Base-by-base conservation (phyloP, 768 basidiomycete species). In the Tulasnella sp. region DNA sequence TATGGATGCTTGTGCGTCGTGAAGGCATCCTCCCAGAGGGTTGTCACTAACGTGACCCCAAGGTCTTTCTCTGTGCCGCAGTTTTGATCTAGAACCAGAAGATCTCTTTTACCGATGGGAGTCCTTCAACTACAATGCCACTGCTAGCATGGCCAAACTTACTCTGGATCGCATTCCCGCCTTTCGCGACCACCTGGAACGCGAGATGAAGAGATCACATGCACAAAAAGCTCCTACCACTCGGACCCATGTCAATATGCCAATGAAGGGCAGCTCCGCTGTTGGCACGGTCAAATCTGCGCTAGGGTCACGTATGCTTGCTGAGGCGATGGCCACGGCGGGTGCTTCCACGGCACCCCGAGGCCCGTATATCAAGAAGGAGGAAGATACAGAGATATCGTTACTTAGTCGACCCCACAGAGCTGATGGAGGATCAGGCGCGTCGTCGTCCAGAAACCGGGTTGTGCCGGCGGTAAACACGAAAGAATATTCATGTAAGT, bases 91-190 rank as follows among this genome's bases (percentile, higher is more conserved):
- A 23, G 52, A 65, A 2, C 65, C 72, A 6, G 62, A 69, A 27
- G 67, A 69, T 37, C 68, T 75, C 15, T 71, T 64, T 63, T 74
- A 66, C 68, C 69, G 73, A 58, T 74, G 73, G 69, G 72, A 75
- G 62, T 71, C 73, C 3, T 71, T 71, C 59, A 59, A 70, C 40
- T 66, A 68, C 19, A 63, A 52, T 45, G 42, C n/a, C n/a, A n/a
- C n/a, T n/a, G n/a, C n/a, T n/a, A n/a, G n/a, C n/a, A n/a, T n/a
- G n/a, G n/a, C n/a, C n/a, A n/a, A n/a, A n/a, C n/a, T n/a, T n/a
- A n/a, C n/a, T n/a, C n/a, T n/a, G n/a, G n/a, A n/a, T n/a, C n/a
- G n/a, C n/a, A n/a, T n/a, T n/a, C n/a, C n/a, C n/a, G n/a, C n/a
- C n/a, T n/a, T n/a, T n/a, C n/a, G n/a, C n/a, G n/a, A n/a, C n/a